These are phyloP conservation scores for Pseudogymnoascus sp. DNA, from an alignment of 2,329 filamentous ascomycete genomes.

Conservation along the genomic window DNA sequence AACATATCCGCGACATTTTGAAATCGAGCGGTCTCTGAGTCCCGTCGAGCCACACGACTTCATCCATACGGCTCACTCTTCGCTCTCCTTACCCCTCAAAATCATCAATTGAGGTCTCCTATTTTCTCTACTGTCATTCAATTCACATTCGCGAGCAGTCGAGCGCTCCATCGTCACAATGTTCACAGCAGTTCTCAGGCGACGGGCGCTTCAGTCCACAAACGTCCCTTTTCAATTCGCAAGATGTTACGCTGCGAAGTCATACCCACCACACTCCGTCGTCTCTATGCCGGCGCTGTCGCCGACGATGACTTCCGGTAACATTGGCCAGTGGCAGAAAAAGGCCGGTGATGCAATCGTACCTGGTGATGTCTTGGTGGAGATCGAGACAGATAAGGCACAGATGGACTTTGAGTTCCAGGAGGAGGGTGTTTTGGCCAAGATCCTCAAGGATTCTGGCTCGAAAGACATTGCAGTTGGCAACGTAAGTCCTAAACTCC, in stretches of 20 bases:
- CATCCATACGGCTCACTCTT: conserved; percentile 1
- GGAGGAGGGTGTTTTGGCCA: conserved; percentile 91
- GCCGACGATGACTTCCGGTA: conserved; percentile 93
- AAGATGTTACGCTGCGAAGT: conserved; percentile 53
- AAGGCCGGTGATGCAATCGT: conserved; percentile 80
- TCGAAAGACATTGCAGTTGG: conserved; percentile 92
- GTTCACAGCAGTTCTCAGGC: conserved; percentile 56
- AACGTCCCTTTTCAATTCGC: conserved; percentile 47
- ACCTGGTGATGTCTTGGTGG: conserved; percentile 90
- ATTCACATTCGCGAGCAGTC: neutral
- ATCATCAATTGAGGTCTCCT: conserved; percentile 2
- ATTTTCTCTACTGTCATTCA: neutral
- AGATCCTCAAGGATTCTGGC: conserved; percentile 85
- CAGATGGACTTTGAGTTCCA: conserved; percentile 99
- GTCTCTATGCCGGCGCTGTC: conserved; percentile 98
- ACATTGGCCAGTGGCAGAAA: conserved; percentile 97
- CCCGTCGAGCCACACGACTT: neutral
- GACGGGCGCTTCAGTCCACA: conserved; percentile 47
- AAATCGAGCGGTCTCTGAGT: neutral
- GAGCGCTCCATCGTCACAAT: conserved; percentile 33
- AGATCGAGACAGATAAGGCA: conserved; percentile 99
- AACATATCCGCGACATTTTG: conserved; percentile 8
- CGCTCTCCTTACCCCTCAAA: neutral
- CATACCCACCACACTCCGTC: conserved; percentile 88
- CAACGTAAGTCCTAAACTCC: conserved; percentile 58